phyloP scores from a whole-genome alignment of 495 filamentous ascomycete genomes.

The Penicillium maclennaniae region DNA sequence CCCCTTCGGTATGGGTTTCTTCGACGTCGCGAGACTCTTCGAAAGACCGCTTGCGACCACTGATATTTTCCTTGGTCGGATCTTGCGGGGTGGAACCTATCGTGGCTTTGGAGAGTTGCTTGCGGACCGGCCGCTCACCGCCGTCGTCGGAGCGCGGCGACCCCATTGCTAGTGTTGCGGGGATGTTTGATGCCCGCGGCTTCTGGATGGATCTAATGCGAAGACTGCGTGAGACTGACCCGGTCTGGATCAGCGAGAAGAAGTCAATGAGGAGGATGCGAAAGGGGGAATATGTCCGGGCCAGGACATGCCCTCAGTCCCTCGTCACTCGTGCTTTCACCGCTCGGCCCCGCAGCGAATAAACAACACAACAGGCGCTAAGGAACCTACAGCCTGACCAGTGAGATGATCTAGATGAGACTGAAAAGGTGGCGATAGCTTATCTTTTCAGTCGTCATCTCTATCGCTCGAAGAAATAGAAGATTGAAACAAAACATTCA shows the following conservation, averaged over 20 bases:
- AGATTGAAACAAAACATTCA: too few species aligned
- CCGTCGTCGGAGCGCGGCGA: constrained; percentile 42
- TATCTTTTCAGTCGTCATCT: too few species aligned
- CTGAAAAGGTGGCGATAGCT: not conserved
- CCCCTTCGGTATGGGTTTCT: constrained; percentile 19
- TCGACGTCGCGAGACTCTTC: constrained; percentile 36
- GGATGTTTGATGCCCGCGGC: constrained; percentile 1
- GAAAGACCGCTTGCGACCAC: constrained; percentile 56
- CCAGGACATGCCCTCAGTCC: not conserved
- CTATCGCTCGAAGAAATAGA: too few species aligned
- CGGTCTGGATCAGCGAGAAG: constrained; percentile 8
- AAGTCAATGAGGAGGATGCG: not conserved
- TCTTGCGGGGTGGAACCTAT: constrained; percentile 35
- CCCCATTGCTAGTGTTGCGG: constrained; percentile 9
- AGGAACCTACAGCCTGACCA: not conserved
- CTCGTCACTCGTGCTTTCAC: constrained; percentile 3
- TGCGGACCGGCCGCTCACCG: constrained; percentile 55
- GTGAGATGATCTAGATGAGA: not conserved
- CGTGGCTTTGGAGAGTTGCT: constrained; percentile 59
- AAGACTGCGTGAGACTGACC: not conserved
- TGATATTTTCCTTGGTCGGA: constrained; percentile 9
- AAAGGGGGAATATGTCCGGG: constrained; percentile 1
- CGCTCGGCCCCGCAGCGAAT: constrained; percentile 20
- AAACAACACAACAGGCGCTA: not conserved
- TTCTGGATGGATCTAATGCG: not conserved